phyloP scores from a whole-genome alignment of 225 moss, liverwort and hornwort species.

The Bryoerythrophyllum caledonicum region DNA sequence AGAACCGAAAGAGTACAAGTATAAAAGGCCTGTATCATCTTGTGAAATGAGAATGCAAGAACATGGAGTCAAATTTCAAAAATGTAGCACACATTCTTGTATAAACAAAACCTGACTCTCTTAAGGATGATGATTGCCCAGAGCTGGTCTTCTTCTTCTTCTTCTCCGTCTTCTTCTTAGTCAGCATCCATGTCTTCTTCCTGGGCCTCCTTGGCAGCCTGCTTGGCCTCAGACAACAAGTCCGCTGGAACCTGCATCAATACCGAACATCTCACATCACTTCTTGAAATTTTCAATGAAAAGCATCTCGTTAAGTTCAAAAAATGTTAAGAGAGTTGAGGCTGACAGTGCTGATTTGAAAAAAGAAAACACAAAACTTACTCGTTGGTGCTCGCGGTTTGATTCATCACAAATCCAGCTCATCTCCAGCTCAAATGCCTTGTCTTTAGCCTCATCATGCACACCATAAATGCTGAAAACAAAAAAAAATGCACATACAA shows the following conservation, averaged over 20 bases:
- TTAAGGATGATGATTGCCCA: not conserved
- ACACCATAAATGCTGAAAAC: constrained; percentile 61
- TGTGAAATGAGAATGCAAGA: constrained; percentile 5
- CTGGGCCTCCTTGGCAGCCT: constrained; percentile 92
- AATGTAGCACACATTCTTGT: constrained; percentile 12
- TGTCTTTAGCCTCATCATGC: constrained; percentile 96
- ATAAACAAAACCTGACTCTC: constrained; percentile 18
- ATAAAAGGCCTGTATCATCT: constrained; percentile 4
- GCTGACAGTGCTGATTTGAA: not conserved
- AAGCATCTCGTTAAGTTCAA: no score
- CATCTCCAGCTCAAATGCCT: constrained; percentile 97
- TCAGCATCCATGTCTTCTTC: constrained; percentile 99
- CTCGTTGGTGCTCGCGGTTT: constrained; percentile 81
- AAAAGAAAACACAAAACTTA: constrained; percentile 25
- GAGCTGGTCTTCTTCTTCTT: not conserved
- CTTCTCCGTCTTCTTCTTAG: constrained; percentile 35
- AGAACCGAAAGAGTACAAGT: not conserved
- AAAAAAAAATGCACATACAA: not conserved
- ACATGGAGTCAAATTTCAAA: constrained; percentile 19
- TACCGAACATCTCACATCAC: constrained; percentile 13
- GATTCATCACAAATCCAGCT: constrained; percentile 97
- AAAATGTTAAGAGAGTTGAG: not conserved
- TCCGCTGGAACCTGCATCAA: constrained; percentile 45
- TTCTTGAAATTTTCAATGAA: not conserved
- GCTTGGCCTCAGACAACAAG: constrained; percentile 83